phyloP scores from a whole-genome alignment of 2,329 filamentous ascomycete species.

The Neopestalotiopsis sp. region DNA sequence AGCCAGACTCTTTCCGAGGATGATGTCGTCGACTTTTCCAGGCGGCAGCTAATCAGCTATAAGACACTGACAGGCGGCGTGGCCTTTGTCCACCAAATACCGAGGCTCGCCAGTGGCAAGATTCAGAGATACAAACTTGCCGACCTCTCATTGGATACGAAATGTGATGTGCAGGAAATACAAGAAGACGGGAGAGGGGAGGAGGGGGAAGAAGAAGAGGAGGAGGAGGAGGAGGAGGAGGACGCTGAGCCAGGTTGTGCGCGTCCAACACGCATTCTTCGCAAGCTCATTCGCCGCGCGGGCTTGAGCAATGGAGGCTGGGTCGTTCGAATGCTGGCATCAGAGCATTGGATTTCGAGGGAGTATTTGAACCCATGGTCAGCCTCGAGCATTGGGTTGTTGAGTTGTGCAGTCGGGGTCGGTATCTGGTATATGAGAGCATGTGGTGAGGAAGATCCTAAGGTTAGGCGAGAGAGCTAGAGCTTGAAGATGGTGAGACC shows the following conservation, averaged over 20 bases:
- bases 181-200: background rate
- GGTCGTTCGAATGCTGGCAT: background rate
- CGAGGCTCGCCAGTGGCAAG: conserved; percentile 54
- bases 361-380: background rate
- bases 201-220: background rate
- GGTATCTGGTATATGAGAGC: background rate
- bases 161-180: no score
- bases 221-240: background rate
- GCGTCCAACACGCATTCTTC: background rate
- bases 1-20: conserved; percentile 35
- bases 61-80: conserved; percentile 52
- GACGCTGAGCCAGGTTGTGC: background rate
- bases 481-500: background rate
- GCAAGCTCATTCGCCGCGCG: background rate
- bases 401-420: background rate
- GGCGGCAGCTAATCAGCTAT: conserved; percentile 48
- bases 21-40: conserved; percentile 47
- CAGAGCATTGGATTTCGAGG: background rate
- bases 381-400: background rate
- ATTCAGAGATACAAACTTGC: conserved; percentile 46
- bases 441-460: background rate
- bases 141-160: background rate
- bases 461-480: background rate
- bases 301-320: background rate
- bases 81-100: conserved; percentile 52